Evolutionary conservation across 2,329 filamentous ascomycete genomes (phyloP).

Genomic region (Parafenestella ontariensis): DNA sequence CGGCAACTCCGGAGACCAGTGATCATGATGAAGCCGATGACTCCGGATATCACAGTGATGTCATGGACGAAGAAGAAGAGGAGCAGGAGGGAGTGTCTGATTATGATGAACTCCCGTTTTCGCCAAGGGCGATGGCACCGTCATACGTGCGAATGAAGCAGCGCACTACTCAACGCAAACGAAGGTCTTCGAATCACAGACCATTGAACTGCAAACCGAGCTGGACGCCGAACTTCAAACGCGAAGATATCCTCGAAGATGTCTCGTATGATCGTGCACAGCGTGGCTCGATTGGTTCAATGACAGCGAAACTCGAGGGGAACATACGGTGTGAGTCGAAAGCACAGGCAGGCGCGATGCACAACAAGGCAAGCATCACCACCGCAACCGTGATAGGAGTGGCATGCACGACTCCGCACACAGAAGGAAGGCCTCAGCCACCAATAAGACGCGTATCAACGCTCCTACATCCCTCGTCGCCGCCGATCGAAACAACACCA

Average conservation of each 20-base stretch:
- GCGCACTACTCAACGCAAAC: conserved; percentile 5
- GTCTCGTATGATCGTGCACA: conserved; percentile 1
- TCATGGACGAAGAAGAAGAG: conserved; percentile 25
- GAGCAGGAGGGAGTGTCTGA: conserved; percentile 24
- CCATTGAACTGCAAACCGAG: conserved; percentile 22
- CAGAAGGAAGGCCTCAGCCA: background rate
- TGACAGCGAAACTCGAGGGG: conserved; percentile 16
- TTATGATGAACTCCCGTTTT: conserved; percentile 17
- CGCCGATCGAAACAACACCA: background rate
- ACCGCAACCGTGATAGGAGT: background rate
- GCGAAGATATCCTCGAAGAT: conserved; percentile 20
- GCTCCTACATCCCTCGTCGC: conserved; percentile 13
- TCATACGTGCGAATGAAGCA: conserved; percentile 7
- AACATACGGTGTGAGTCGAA: conserved; percentile 2
- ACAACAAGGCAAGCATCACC: background rate
- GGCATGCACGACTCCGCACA: background rate
- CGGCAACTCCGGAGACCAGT: conserved; percentile 4
- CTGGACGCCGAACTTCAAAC: conserved; percentile 36
- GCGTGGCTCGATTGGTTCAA: conserved; percentile 17
- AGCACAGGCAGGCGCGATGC: background rate
- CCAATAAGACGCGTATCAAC: conserved; percentile 6
- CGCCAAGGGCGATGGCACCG: conserved; percentile 20
- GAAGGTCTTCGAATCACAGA: conserved; percentile 14
- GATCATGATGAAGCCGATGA: conserved; percentile 19
- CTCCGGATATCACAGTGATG: conserved; percentile 27